Evolutionary conservation across 1,284 basidiomycete genomes (phyloP).

Genomic region (Ganoderma meredithae): DNA sequence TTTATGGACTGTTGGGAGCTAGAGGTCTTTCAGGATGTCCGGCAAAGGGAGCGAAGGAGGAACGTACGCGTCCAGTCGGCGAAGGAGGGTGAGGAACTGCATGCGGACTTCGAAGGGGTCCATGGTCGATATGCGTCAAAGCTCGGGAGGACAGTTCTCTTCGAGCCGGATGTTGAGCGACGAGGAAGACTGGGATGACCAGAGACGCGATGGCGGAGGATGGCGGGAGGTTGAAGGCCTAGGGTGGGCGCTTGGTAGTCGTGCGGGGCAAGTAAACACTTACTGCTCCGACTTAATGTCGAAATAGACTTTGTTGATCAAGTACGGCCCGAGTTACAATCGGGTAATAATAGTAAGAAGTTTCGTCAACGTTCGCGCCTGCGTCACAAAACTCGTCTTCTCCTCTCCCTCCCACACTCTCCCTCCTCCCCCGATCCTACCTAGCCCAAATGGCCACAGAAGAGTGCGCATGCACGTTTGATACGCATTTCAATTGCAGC

Average conservation of each 20-base stretch:
- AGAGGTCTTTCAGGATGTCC: slow-evolving; percentile 42
- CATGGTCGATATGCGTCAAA: slow-evolving; percentile 57
- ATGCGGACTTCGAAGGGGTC: slow-evolving; percentile 92
- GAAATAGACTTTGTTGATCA: neutral
- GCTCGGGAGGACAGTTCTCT: neutral
- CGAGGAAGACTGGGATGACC: too few relatives aligned
- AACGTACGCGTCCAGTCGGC: slow-evolving; percentile 82
- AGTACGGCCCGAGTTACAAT: neutral
- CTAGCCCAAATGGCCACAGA: slow-evolving; percentile 55
- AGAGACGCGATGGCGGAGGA: too few relatives aligned
- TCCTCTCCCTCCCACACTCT: slow-evolving; percentile 8
- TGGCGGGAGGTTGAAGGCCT: neutral
- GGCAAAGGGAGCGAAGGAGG: slow-evolving; percentile 26
- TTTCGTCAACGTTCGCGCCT: slow-evolving; percentile 10
- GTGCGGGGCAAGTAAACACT: neutral
- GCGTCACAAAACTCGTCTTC: neutral
- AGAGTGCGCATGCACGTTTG: slow-evolving; percentile 47
- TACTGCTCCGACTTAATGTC: neutral
- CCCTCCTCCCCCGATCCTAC: slow-evolving; percentile 15
- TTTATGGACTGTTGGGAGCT: slow-evolving; percentile 91
- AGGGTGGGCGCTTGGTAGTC: neutral
- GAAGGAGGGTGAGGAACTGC: slow-evolving; percentile 79
- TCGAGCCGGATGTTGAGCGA: neutral
- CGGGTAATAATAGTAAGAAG: neutral
- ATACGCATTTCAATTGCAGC: neutral